Base-by-base conservation (phyloP, 257 asterid genomes). In the Fraxinus americana region DNA sequence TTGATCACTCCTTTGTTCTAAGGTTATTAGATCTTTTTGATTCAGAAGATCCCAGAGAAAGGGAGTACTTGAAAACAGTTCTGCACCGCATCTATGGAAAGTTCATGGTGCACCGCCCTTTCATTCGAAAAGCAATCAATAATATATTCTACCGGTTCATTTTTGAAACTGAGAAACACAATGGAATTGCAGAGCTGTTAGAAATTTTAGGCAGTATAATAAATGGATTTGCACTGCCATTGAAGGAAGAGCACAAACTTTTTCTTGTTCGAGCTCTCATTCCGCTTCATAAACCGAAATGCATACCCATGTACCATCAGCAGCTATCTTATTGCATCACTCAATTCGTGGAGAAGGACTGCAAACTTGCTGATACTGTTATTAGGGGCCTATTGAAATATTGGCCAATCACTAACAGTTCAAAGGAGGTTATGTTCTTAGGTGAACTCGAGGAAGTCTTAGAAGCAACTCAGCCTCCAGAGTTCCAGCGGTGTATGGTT, bases 361-460 rank as follows among this genome's bases (percentile, higher is more conserved):
- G 94, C 81, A 91, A 91, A 81, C 97, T 91, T 74, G 91, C 97
- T 76, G 97, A 90, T 81, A 90, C 92, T n/a, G 97, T 91, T 65
- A 91, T 91, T 75, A 87, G 97, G 83, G 97, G 97, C 41, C 81
- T 91, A 27, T 83, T 91, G 61, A 91, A 91, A 75, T 90, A 90
- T 83, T 91, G 97, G 97, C 97, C 97, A 4, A 83, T 91, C 50
- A 91, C 97, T 74, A 91, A 88, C 83, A 91, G 97, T 86, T 85
- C 97, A 27, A 91, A 91, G 86, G 97, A 91, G 86, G 97, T 90
- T 50, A 90, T 89, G 97, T 89, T 91, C 81, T 83, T 91, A 67
- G 92, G 92, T 79, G 97, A 91, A 89, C 89, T 91, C 6, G 97
- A 91, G 87, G 97, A 89, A 86, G 97, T 91, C 67, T 78, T 91